Evolutionary conservation across 2,329 filamentous ascomycete genomes (phyloP).

Genomic region (Arthrobotrys entomopaga): DNA sequence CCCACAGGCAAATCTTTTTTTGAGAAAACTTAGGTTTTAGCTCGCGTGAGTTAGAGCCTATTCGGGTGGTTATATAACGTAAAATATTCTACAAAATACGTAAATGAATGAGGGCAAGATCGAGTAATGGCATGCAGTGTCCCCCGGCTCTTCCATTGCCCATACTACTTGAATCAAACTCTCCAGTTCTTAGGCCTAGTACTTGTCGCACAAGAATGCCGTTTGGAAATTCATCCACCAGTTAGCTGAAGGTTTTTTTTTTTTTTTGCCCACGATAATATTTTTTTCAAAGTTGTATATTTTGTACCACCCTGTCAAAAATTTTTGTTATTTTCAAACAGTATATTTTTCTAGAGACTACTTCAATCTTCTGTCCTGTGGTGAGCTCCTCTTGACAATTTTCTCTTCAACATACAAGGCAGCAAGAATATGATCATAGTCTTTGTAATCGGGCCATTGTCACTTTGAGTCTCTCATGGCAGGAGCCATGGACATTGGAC

Average conservation of each 20-base stretch:
- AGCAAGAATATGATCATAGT: neutral
- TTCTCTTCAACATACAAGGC: constrained; percentile 2
- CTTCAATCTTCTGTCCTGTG: neutral
- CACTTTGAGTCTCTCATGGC: constrained; percentile 3
- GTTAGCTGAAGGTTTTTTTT: neutral
- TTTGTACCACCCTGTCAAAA: too few species aligned
- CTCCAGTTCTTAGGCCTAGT: too few species aligned
- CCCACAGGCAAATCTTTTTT: constrained; percentile 39
- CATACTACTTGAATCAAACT: too few species aligned
- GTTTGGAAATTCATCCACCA: too few species aligned
- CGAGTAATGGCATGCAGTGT: constrained; percentile 23
- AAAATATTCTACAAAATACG: constrained; percentile 41
- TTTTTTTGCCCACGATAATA: neutral
- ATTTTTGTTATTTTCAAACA: too few species aligned
- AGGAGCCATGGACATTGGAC: constrained; percentile 6
- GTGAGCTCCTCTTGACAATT: constrained; percentile 9
- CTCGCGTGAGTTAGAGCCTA: constrained; percentile 35
- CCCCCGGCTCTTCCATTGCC: too few species aligned
- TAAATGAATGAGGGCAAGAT: constrained; percentile 38
- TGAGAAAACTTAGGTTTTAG: constrained; percentile 12
- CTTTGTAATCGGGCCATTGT: constrained; percentile 4
- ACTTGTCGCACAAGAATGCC: too few species aligned
- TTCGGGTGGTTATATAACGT: constrained; percentile 46
- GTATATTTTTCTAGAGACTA: too few species aligned
- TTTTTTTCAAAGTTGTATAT: too few species aligned